These are phyloP conservation scores for Thalassiosira pacifica DNA, from an alignment of 352 stramenopile species.

Conservation along the genomic window DNA sequence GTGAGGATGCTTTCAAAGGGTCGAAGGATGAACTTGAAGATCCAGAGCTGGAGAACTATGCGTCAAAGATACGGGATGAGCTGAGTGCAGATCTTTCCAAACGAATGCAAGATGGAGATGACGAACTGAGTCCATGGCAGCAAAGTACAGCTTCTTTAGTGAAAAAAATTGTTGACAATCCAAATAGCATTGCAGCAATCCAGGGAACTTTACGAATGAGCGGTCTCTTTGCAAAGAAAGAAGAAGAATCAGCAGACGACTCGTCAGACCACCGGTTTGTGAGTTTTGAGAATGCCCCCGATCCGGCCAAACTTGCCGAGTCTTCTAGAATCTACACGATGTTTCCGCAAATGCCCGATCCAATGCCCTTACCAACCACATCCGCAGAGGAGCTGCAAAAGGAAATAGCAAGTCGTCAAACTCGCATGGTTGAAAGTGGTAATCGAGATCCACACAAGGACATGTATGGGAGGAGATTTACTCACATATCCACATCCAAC, in stretches of 20 bases:
- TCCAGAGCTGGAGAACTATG: conserved; percentile 40
- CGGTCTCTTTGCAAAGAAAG: conserved; percentile 52
- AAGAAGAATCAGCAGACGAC: conserved; percentile 3
- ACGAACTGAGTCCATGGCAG: conserved; percentile 35
- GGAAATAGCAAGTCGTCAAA: conserved; percentile 18
- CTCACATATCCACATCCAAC: conserved; percentile 67
- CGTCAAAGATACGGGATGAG: conserved; percentile 34
- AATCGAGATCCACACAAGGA: conserved; percentile 58
- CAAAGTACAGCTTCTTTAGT: neutral
- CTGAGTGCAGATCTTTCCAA: conserved; percentile 15
- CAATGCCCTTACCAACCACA: conserved; percentile 52
- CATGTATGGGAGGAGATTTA: conserved; percentile 58
- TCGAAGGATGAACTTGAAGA: conserved; percentile 28
- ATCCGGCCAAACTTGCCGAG: conserved; percentile 1
- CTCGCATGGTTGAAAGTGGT: conserved; percentile 54
- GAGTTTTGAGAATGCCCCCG: conserved; percentile 37
- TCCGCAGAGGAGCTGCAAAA: conserved; percentile 43
- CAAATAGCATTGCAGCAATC: conserved; percentile 59
- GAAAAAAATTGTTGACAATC: too few species aligned
- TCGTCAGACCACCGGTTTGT: conserved; percentile 9
- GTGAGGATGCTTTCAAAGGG: conserved; percentile 47
- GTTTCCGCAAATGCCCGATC: conserved; percentile 71
- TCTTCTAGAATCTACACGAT: conserved; percentile 61
- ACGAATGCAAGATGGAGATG: neutral
- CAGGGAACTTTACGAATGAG: conserved; percentile 66